Percentiles rank a stretch among this genome's conserved stretches.
These are phyloP conservation scores for Sesbania bispinosa DNA, from an alignment of 306 rosid species.

Conservation along the genomic window DNA sequence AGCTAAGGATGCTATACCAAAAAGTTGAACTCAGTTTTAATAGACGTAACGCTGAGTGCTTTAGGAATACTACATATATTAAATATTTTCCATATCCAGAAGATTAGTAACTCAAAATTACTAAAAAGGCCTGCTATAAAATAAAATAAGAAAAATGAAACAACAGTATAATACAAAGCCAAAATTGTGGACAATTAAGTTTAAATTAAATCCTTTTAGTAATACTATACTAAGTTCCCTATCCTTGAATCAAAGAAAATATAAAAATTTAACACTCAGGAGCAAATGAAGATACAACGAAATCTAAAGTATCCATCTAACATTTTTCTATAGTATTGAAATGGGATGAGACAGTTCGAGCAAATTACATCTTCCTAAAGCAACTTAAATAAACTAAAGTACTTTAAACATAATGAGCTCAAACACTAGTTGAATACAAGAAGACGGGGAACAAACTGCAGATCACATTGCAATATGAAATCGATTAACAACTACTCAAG, in stretches of 20 bases:
- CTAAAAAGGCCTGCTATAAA: background rate
- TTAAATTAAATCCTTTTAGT: background rate
- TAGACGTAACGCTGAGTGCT: background rate
- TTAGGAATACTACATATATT: background rate
- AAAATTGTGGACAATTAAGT: background rate
- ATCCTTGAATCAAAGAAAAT: background rate
- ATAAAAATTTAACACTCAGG: background rate
- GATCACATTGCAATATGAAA: slow-evolving; percentile 16
- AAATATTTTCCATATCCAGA: background rate
- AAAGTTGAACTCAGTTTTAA: background rate
- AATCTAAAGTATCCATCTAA: slow-evolving; percentile 26
- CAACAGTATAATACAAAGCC: background rate
- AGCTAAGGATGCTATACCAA: background rate
- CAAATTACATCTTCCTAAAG: slow-evolving; percentile 41
- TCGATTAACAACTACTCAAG: slow-evolving; percentile 13
- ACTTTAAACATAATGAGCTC: slow-evolving; percentile 17
- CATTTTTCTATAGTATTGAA: slow-evolving; percentile 30
- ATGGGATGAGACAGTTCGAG: slow-evolving; percentile 15
- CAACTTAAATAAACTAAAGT: slow-evolving; percentile 28
- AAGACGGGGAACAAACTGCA: slow-evolving; percentile 24
- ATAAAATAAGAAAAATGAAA: background rate
- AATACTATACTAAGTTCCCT: background rate
- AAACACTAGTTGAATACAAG: slow-evolving; percentile 24
- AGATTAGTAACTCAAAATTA: background rate
- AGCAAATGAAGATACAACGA: background rate